Base-by-base conservation (phyloP, 805 yeast species). In the Suhomyces vadensis region DNA sequence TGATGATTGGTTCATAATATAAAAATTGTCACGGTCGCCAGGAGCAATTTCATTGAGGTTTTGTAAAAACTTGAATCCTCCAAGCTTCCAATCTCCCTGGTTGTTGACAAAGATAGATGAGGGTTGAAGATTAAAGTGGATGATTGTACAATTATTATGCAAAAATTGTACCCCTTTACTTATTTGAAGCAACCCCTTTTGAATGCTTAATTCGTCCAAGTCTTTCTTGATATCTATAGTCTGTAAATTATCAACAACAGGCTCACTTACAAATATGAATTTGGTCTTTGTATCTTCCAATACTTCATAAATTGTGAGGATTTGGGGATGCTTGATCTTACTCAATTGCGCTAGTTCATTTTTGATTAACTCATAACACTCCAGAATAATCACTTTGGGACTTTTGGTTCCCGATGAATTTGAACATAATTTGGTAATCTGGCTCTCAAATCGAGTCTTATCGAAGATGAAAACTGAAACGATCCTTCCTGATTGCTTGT, bases 1-100 rank as follows among this genome's bases (percentile, higher is more conserved):
- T 5, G 90, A 83, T 52, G 89, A 90, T 49, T 79, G 75, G 39
- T 84, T 85, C 55, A 87, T 87, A 36, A 87, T 68, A 51, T 74
- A 82, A 58, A 73, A 86, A 44, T 82, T 88, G 3, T 74, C 75
- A 9, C 79, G 56, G 11, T 75, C 78, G 31, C 63, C 69, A 2
- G 73, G 67, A 4, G 74, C 63, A 33, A 75, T 49, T 52, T 70
- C 87, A 57, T 71, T 78, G 61, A 67, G 77, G 56, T 67, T 78
- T 50, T 69, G 69, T n/a, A 72, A 43, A 42, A 71, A 71, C 38
- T 57, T 58, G 47, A 94, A 75, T 0, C 97, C 97, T 5, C 86
- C 77, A 2, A 94, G 61, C 61, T 92, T 94, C 98, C 99, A 94
- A 65, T 94, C 98, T 4, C 95, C 91, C 52, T 82, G 85, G 31